Evolutionary conservation across 2,329 filamentous ascomycete genomes (phyloP), one percentile per base, ranked within the genome.

Genomic region (Acrodontium crateriforme): DNA sequence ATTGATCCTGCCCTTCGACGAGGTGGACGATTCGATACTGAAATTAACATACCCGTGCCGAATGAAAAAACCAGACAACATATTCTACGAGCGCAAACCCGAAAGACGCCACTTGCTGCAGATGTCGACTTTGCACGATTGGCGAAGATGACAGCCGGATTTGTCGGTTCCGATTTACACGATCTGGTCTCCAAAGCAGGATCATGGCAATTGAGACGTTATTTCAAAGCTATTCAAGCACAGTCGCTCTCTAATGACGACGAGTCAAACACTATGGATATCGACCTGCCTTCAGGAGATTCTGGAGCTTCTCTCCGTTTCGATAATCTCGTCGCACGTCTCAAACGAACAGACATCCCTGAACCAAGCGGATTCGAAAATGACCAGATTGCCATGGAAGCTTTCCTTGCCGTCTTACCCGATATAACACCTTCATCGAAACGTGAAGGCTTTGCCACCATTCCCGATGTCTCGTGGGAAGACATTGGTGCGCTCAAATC

Each of bases 381-480:
- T 9, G 59, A 71, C 9, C 57, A 61, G 1, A 69, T 81, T 24
- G 68, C 66, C 2, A 74, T 78, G 60, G 54, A 62, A 52, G 57
- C 92, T 38, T 89, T 95, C 53, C 60, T 77, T 14, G 61, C 64
- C 1, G 85, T 84, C 3, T 66, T 94, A 3, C 71, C 78, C 7
- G 69, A 71, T 32, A 71, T 93, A 36, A 69, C 82, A 49, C 73
- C 84, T 15, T 87, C 82, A 1, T 79, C 79, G 5, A 85, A 87
- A 52, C 75, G 84, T 27, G 87, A 98, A 58, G 89, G 89, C 25
- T 98, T 98, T 54, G 84, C 83, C 9, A 89, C 83, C 1, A 83
- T 95, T 24, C 89, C 89, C 6, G 77, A 85, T 49, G 87, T 89
- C 4, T 93, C 83, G 1, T 98, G 89, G 83, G 65, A 74, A 24